These are phyloP conservation scores for Clonostachys byssicola DNA, from an alignment of 2,329 filamentous ascomycete species.

Conservation along the genomic window DNA sequence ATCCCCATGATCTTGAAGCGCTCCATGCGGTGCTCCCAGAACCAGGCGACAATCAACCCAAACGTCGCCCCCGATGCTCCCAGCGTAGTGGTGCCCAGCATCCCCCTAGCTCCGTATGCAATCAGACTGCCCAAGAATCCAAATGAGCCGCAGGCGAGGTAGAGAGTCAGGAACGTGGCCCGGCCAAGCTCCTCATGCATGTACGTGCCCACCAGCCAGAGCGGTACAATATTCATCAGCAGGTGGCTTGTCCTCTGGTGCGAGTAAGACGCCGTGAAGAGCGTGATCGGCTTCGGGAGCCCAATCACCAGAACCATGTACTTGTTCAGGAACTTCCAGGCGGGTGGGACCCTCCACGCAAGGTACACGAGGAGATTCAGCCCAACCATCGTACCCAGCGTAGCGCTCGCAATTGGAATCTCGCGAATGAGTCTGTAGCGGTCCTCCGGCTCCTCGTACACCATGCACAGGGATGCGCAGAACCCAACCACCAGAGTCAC, in stretches of 20 bases:
- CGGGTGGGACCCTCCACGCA: constrained; percentile 59
- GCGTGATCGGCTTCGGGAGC: constrained; percentile 56
- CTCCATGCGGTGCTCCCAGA: constrained; percentile 53
- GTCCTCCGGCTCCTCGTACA: constrained; percentile 50
- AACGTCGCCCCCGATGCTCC: constrained; percentile 65
- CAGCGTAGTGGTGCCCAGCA: constrained; percentile 46
- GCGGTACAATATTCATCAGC: constrained; percentile 56
- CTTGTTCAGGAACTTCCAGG: constrained; percentile 64
- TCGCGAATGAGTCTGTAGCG: constrained; percentile 53
- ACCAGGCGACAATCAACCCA: constrained; percentile 58
- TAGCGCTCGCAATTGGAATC: constrained; percentile 58
- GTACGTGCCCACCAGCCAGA: constrained; percentile 63
- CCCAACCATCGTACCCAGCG: constrained; percentile 57
- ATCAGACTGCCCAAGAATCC: constrained; percentile 56
- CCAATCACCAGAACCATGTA: constrained; percentile 64
- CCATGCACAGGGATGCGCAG: constrained; percentile 34
- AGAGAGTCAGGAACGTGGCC: constrained; percentile 65
- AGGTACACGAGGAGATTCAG: constrained; percentile 53
- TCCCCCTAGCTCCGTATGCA: constrained; percentile 38
- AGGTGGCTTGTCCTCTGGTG: constrained; percentile 63
- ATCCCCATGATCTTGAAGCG: constrained; percentile 53
- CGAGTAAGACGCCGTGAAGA: constrained; percentile 65
- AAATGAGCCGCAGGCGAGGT: constrained; percentile 52
- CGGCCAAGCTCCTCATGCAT: constrained; percentile 69
- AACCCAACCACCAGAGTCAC: constrained; percentile 38